A percentile compares a stretch with the other conserved stretches of the same genome.
These are phyloP conservation scores for Coniochaeta sp. DNA, from an alignment of 2,329 filamentous ascomycete species.

Conservation along the genomic window DNA sequence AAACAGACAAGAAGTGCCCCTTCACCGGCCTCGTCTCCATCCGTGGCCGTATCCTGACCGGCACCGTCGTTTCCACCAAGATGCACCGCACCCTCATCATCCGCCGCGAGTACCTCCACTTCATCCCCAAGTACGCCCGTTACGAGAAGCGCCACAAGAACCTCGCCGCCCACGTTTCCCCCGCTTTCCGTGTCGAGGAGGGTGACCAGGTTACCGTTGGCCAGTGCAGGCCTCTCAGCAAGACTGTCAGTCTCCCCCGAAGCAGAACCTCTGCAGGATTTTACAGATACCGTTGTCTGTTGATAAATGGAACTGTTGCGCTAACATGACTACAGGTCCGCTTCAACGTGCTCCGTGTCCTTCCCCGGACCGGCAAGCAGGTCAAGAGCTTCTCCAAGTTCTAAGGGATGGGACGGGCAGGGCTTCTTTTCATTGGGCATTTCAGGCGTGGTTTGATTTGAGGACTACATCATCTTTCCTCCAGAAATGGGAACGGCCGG, in stretches of 20 bases:
- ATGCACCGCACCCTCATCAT: constrained; percentile 99
- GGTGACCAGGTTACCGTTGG: constrained; percentile 99
- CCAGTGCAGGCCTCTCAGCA: constrained; percentile 98
- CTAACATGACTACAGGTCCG: constrained; percentile 58
- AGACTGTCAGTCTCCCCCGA: constrained; percentile 72
- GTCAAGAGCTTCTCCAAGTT: constrained; percentile 99
- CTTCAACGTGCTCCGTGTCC: constrained; percentile 99
- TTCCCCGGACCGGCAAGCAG: constrained; percentile 92
- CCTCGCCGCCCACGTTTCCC: constrained; percentile 96
- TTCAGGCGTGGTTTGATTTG: constrained; percentile 27
- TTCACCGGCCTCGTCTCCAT: constrained; percentile 99
- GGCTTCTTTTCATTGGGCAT: constrained; percentile 21
- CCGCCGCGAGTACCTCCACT: constrained; percentile 99
- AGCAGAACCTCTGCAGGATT: no score
- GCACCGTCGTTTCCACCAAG: constrained; percentile 99
- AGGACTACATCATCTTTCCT: constrained; percentile 19
- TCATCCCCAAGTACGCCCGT: constrained; percentile 98
- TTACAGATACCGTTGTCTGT: no score
- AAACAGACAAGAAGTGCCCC: constrained; percentile 98
- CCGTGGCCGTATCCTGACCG: constrained; percentile 99
- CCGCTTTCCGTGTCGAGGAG: constrained; percentile 99
- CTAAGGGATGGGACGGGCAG: constrained; percentile 48
- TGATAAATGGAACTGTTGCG: constrained; percentile 2
- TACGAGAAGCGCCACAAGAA: constrained; percentile 99
- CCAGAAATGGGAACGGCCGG: constrained; percentile 23